phyloP scores from a whole-genome alignment of 129 eudicot genomes.

The Lactuca saligna region DNA sequence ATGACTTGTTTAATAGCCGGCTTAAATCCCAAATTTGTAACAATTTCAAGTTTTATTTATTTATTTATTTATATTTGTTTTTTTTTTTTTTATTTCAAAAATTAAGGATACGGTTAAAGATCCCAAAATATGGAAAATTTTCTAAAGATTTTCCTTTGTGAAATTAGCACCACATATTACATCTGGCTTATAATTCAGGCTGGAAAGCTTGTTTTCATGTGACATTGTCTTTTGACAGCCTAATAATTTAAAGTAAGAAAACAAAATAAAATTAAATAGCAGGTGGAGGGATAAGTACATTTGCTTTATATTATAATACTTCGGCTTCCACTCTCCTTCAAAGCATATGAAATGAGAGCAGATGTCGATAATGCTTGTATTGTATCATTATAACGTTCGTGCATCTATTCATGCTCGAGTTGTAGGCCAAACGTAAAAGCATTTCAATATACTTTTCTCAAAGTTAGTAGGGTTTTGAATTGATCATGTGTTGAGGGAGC shows the following conservation, averaged over 20 bases:
- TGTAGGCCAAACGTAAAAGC: slow-evolving; percentile 13
- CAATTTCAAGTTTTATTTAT: too few species aligned
- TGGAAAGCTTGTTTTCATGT: slow-evolving; percentile 40
- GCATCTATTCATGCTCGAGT: slow-evolving; percentile 10
- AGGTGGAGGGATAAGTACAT: slow-evolving; percentile 26
- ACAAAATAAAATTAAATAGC: slow-evolving; percentile 14
- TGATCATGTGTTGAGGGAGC: not conserved
- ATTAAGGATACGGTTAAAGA: too few species aligned
- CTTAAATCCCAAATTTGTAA: too few species aligned
- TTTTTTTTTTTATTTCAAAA: slow-evolving; percentile 1
- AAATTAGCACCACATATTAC: slow-evolving; percentile 35
- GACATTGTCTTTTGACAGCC: slow-evolving; percentile 39
- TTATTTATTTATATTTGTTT: too few species aligned
- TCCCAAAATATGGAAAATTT: too few species aligned
- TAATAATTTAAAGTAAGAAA: slow-evolving; percentile 34
- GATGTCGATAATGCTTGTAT: slow-evolving; percentile 3
- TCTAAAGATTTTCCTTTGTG: not conserved
- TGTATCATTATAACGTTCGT: slow-evolving; percentile 17
- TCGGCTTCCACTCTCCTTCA: slow-evolving; percentile 5
- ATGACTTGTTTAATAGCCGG: too few species aligned
- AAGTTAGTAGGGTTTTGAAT: slow-evolving; percentile 6
- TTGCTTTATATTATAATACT: slow-evolving; percentile 13
- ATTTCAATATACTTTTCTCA: not conserved
- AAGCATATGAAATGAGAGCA: slow-evolving; percentile 11
- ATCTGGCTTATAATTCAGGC: slow-evolving; percentile 23